Conservation (phyloP, 2,329 filamentous ascomycete genomes). For the Fusarium liriodendri region DNA sequence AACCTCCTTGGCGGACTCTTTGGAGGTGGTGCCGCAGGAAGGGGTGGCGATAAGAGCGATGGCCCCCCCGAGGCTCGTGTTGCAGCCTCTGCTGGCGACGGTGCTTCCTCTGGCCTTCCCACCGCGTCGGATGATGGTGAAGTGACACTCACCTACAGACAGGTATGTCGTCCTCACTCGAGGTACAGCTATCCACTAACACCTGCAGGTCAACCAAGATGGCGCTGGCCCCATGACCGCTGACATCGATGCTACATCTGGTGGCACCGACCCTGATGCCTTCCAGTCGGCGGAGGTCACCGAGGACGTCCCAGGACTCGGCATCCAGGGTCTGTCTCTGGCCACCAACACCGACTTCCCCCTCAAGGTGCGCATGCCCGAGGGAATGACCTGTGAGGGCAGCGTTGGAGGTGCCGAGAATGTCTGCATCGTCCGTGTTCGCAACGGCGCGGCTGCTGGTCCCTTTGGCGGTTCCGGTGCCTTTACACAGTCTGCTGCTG, state of each 20-base stretch:
- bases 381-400: constrained; percentile 74
- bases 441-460: constrained; percentile 70
- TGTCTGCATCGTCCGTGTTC: constrained; percentile 74
- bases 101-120: constrained; percentile 66
- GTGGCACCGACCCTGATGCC: constrained; percentile 68
- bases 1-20: constrained; percentile 38
- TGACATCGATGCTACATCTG: constrained; percentile 70
- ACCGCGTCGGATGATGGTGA: constrained; percentile 70
- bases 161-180: constrained; percentile 42
- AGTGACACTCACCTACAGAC: constrained; percentile 72
- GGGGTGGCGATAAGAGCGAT: constrained; percentile 53
- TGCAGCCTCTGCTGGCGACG: constrained; percentile 64
- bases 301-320: constrained; percentile 70
- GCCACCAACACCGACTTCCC: constrained; percentile 73
- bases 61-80: constrained; percentile 55
- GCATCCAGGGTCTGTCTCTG: constrained; percentile 66
- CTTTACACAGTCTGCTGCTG: constrained; percentile 69
- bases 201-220: constrained; percentile 74
- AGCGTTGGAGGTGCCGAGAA: constrained; percentile 67
- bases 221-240: constrained; percentile 73
- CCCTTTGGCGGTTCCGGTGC: constrained; percentile 76
- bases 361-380: constrained; percentile 72
- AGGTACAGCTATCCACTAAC: constrained; percentile 5
- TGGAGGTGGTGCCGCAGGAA: constrained; percentile 29
- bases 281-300: constrained; percentile 70